A percentile compares a stretch with the other conserved stretches of the same genome.
These are phyloP conservation scores for Cladophialophora exuberans DNA, from an alignment of 2,329 filamentous ascomycete species.

Conservation along the genomic window DNA sequence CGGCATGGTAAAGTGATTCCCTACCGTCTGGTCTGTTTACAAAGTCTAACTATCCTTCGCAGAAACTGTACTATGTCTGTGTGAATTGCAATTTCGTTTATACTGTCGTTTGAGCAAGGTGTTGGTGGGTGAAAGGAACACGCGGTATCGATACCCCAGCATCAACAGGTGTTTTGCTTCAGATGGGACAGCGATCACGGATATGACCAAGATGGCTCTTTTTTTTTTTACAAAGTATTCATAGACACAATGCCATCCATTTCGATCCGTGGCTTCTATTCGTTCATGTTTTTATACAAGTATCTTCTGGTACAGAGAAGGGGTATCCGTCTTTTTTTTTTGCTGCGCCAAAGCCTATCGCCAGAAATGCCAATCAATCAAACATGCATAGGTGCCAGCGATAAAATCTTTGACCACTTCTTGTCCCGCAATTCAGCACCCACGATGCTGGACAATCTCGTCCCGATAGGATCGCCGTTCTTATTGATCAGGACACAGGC, in stretches of 20 bases:
- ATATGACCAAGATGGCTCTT: neutral
- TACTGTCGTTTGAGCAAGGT: conserved; percentile 28
- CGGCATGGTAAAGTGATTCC: conserved; percentile 78
- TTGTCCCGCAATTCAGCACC: conserved; percentile 85
- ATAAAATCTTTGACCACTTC: conserved; percentile 98
- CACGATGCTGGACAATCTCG: conserved; percentile 87
- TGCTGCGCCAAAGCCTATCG: no score
- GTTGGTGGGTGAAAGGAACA: conserved; percentile 8
- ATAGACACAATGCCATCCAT: neutral
- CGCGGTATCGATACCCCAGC: conserved; percentile 6
- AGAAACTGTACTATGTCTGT: conserved; percentile 95
- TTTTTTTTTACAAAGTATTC: no score
- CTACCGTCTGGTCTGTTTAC: conserved; percentile 14
- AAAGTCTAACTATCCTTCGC: conserved; percentile 1
- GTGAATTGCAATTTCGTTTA: conserved; percentile 92
- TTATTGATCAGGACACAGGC: conserved; percentile 98
- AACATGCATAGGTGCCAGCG: conserved; percentile 83
- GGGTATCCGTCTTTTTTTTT: neutral
- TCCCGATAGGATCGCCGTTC: conserved; percentile 91
- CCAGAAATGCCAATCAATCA: conserved; percentile 8
- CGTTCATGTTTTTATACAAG: conserved; percentile 2
- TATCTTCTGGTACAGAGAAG: neutral
- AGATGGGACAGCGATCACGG: neutral
- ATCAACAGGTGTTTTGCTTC: conserved; percentile 16
- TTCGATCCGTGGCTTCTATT: neutral